Conservation (phyloP, 495 filamentous ascomycete genomes). For the Penicillium arizonense region DNA sequence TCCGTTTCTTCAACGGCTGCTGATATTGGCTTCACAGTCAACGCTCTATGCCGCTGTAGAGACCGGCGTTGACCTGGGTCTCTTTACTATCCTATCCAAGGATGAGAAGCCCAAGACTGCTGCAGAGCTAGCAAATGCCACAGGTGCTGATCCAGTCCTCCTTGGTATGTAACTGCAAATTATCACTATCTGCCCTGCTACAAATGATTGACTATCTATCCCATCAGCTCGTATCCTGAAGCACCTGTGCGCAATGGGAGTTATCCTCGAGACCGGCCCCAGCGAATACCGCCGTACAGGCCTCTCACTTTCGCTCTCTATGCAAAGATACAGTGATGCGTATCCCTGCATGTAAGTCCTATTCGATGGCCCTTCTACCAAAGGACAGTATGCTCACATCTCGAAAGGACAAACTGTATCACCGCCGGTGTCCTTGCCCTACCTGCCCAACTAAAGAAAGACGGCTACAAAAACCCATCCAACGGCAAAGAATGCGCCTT, state of each 20-base stretch:
- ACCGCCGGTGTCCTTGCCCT: conserved; percentile 27
- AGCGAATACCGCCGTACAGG: conserved; percentile 46
- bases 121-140: conserved; percentile 27
- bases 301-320: conserved; percentile 38
- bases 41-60: conserved; percentile 32
- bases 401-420: conserved; percentile 32
- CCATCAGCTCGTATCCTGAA: conserved; percentile 38
- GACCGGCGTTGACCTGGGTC: conserved; percentile 29
- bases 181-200: background rate
- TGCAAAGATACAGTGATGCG: conserved; percentile 33
- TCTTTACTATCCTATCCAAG: conserved; percentile 33
- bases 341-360: conserved; percentile 33
- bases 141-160: conserved; percentile 26
- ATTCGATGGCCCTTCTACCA: background rate
- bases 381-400: background rate
- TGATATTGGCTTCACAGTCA: conserved; percentile 3
- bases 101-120: conserved; percentile 32
- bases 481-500: conserved; percentile 30
- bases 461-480: conserved; percentile 27
- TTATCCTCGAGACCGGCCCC: conserved; percentile 40
- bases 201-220: background rate
- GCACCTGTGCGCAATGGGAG: conserved; percentile 50
- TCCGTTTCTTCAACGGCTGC: background rate
- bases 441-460: conserved; percentile 29
- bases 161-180: conserved; percentile 21